Percentiles rank a stretch among this genome's conserved stretches.
phyloP scores from a whole-genome alignment of 208 protist species.

The Acanthamoeba castellanii region DNA sequence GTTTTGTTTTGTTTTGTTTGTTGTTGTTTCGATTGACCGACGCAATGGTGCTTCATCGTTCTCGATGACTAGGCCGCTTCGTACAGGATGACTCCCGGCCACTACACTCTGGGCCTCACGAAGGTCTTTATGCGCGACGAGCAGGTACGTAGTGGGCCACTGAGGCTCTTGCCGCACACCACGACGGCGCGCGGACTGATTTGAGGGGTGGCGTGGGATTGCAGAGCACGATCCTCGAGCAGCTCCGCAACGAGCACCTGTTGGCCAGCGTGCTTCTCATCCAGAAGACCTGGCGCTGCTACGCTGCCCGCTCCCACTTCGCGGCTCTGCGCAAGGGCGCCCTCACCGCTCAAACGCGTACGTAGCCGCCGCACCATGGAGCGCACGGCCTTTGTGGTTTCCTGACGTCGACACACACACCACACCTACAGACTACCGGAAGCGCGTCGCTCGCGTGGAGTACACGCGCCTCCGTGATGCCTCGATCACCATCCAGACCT shows the following conservation, averaged over 20 bases:
- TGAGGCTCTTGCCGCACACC: not conserved
- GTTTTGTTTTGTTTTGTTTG: not conserved
- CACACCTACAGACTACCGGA: slow-evolving; percentile 40
- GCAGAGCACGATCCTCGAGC: slow-evolving; percentile 64
- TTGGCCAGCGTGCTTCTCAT: slow-evolving; percentile 59
- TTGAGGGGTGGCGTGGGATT: not conserved
- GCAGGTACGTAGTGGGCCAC: not conserved
- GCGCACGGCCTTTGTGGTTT: no score
- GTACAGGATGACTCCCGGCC: slow-evolving; percentile 57
- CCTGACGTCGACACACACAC: not conserved
- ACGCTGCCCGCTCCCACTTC: slow-evolving; percentile 34
- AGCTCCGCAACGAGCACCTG: slow-evolving; percentile 60
- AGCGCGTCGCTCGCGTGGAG: not conserved
- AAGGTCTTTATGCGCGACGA: slow-evolving; percentile 75
- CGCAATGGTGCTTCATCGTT: not conserved
- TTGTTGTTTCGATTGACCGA: not conserved
- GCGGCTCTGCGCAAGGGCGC: slow-evolving; percentile 32
- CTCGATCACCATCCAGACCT: slow-evolving; percentile 53
- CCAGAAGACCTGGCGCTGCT: slow-evolving; percentile 66
- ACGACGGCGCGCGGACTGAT: no score
- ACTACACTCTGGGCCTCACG: slow-evolving; percentile 63
- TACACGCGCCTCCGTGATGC: slow-evolving; percentile 57
- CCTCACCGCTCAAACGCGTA: slow-evolving; percentile 54
- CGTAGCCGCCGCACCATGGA: not conserved
- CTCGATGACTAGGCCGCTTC: not conserved